Base-by-base conservation (phyloP, 768 basidiomycete genomes). In the Cyclocybe cylindracea region DNA sequence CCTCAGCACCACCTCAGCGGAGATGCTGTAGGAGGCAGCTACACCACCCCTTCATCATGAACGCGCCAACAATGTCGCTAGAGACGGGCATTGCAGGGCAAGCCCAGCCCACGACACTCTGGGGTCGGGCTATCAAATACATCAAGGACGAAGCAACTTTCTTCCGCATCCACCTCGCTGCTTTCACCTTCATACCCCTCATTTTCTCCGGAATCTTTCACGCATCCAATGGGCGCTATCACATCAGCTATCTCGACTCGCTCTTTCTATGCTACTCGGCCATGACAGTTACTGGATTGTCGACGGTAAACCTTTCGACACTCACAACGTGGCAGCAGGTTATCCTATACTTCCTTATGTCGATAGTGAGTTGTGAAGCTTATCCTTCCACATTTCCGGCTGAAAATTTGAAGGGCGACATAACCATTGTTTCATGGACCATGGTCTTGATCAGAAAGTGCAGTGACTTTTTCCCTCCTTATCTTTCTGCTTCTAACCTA, bases 381-480 rank as follows among this genome's bases (percentile, higher is more conserved):
- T 14, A 42, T 18, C 1, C 42, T n/a, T 16, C 38, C 4, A 36
- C 34, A 16, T 34, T 39, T 48, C 38, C 39, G 19, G 33, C 34
- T 46, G 14, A 50, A 14, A 37, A 31, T 41, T 2, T 11, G 34
- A 36, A 80, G 71, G 78, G 79, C 1, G 72, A 77, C 48, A 61
- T 77, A 46, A 78, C 79, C 0, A 69, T 75, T 19, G 79, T 85
- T 13, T 83, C 83, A 2, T 84, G 86, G 80, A 67, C 84, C 37
- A 84, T 86, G 77, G 84, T 87, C 31, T 69, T 85, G 41, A 77
- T 84, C n/a, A 72, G 86, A 48, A 78, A 81, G 79, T 81, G 52
- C 46, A 69, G 16, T 16, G 59, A 19, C 39, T 7, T 35, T 16
- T 43, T 39, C 16, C 5, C 11, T 19, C 13, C 33, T 14, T 19